Base-by-base conservation (phyloP, 208 protist species). In the Crithidia bombi region DNA sequence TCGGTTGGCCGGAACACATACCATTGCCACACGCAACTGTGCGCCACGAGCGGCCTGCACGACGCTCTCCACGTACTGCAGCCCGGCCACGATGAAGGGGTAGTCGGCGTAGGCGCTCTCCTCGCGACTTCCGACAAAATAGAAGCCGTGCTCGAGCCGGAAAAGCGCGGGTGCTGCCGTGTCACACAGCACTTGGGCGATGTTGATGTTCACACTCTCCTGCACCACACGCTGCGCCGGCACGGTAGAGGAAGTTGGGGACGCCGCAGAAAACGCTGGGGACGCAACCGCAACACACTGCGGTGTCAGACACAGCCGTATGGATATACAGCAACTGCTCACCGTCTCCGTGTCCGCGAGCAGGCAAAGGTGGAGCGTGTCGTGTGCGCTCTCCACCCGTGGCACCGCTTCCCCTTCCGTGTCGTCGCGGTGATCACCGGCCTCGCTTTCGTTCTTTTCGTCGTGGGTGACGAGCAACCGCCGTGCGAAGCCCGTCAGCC, bases 121-220 rank as follows among this genome's bases (percentile, higher is more conserved):
- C 33, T 30, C 54, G 14, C 79, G 69, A 17, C 73, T 68, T 58
- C 79, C 79, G 25, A 84, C 69, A 47, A 73, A 80, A 66, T 84
- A 84, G 61, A 79, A 77, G 52, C 79, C 71, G 66, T 84, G 79
- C 63, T 84, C 79, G 25, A 84, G 59, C 21, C 56, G 56, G 25
- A 32, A 72, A 33, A 64, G 64, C n/a, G 44, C 65, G 15, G 65
- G 57, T 4, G 55, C 39, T 5, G 66, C 38, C 21, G 67, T 52
- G 15, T 65, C 54, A 39, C 65, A 70, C 39, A 81, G 21, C 7
- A 76, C 49, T 10, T 69, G 69, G 12, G 75, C 68, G 23, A 81
- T 52, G 44, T 19, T 69, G 44, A 81, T 64, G 35, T 69, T 70
- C 23, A 70, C 64, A 14, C 63, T 70, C 23, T 69, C 63, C 56